A percentile compares a stretch with the other conserved stretches of the same genome.
Conservation (phyloP, 2,329 filamentous ascomycete species). For the Zymoseptoria ardabiliae region DNA sequence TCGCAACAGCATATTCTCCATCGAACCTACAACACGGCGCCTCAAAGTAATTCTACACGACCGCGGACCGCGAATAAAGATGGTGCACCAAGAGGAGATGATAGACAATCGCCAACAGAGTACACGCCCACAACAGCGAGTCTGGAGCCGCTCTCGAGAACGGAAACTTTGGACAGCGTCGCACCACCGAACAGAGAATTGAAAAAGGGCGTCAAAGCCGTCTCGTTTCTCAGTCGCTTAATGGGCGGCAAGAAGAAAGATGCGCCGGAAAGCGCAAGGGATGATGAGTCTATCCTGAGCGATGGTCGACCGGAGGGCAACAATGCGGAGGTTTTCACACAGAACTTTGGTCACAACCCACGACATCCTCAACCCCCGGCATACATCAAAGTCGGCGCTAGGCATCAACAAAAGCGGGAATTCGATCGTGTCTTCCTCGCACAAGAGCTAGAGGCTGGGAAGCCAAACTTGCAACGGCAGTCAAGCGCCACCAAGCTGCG, state of each 20-base stretch:
- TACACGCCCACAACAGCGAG: constrained; percentile 10
- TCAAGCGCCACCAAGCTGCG: constrained; percentile 23
- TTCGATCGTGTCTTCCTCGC: constrained; percentile 87
- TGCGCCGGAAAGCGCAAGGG: constrained; percentile 35
- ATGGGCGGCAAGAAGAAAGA: constrained; percentile 68
- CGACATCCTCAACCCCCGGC: constrained; percentile 80
- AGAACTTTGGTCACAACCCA: constrained; percentile 70
- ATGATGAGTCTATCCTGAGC: constrained; percentile 54
- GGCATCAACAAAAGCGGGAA: constrained; percentile 72
- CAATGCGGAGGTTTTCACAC: constrained; percentile 75
- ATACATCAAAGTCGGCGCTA: constrained; percentile 77
- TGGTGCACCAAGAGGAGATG: constrained; percentile 17
- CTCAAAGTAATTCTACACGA: constrained; percentile 40
- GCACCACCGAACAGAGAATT: constrained; percentile 38
- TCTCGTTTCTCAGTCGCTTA: constrained; percentile 85
- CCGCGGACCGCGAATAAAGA: constrained; percentile 28
- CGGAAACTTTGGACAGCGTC: constrained; percentile 17
- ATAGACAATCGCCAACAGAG: constrained; percentile 11
- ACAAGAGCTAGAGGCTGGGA: constrained; percentile 59
- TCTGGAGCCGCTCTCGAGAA: constrained; percentile 11
- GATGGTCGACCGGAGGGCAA: constrained; percentile 67
- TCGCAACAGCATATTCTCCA: constrained; percentile 48
- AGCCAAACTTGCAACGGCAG: constrained; percentile 14
- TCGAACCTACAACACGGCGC: constrained; percentile 55
- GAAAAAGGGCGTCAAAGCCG: constrained; percentile 70